Conservation (phyloP, 2,329 filamentous ascomycete genomes). For the Fusarium vanettenii region DNA sequence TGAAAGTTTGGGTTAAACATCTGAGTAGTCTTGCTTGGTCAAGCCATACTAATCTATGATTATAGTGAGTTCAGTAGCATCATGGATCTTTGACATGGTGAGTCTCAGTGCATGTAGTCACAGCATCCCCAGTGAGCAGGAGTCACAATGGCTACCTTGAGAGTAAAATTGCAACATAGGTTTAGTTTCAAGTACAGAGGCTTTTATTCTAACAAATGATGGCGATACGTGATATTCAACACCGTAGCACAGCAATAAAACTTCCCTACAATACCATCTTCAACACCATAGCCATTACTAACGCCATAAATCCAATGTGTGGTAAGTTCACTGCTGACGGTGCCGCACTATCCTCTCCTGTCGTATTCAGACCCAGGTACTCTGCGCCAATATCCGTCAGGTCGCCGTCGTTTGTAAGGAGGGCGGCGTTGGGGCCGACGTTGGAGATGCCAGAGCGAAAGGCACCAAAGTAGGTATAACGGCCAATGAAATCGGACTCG, state of each 20-base stretch:
- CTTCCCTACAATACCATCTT: constrained; percentile 7
- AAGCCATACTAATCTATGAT: no score
- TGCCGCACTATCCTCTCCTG: constrained; percentile 49
- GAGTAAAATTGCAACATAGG: background rate
- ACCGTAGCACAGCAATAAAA: background rate
- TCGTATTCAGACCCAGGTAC: constrained; percentile 73
- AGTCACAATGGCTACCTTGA: background rate
- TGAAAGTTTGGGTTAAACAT: no score
- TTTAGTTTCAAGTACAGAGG: background rate
- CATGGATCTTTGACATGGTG: no score
- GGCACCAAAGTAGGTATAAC: constrained; percentile 81
- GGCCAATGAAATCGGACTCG: constrained; percentile 63
- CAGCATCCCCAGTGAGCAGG: background rate
- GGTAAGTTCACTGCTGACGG: background rate
- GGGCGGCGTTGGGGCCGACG: constrained; percentile 77
- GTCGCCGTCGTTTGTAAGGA: constrained; percentile 74
- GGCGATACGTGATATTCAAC: background rate
- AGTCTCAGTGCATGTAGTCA: background rate
- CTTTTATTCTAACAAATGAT: background rate
- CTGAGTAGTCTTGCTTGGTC: no score
- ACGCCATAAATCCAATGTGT: background rate
- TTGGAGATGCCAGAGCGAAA: constrained; percentile 78
- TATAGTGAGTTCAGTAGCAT: no score
- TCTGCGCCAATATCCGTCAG: constrained; percentile 81
- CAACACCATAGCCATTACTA: constrained; percentile 9